These are phyloP conservation scores for Barnettozyma sp. DNA, from an alignment of 805 yeast species.

Conservation along the genomic window DNA sequence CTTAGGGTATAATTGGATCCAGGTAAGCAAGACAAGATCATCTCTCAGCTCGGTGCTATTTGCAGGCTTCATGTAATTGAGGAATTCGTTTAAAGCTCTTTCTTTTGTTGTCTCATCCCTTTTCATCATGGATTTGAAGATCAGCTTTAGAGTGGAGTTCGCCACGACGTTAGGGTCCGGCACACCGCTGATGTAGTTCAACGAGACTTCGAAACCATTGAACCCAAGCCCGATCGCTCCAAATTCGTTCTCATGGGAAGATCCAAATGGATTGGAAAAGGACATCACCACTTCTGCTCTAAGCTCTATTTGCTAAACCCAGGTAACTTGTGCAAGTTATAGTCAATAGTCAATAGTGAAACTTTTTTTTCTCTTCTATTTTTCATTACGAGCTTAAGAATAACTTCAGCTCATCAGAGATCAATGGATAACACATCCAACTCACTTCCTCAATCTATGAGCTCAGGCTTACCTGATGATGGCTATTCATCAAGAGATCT, in stretches of 20 bases:
- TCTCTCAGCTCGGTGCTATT: constrained; percentile 32
- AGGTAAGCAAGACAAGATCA: constrained; percentile 49
- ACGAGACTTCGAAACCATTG: constrained; percentile 48
- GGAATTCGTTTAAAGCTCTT: constrained; percentile 58
- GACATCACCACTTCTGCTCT: too few species aligned
- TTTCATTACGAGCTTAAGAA: too few species aligned
- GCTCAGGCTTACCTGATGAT: too few species aligned
- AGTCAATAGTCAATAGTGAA: background rate
- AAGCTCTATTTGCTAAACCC: constrained; percentile 20
- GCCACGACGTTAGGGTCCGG: constrained; percentile 57
- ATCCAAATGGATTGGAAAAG: constrained; percentile 24
- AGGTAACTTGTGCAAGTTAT: background rate
- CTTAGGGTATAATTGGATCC: constrained; percentile 81
- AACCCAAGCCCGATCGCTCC: constrained; percentile 30
- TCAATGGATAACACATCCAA: too few species aligned
- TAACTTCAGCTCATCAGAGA: too few species aligned
- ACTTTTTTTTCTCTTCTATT: background rate
- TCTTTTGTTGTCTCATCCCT: constrained; percentile 82
- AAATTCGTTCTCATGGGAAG: constrained; percentile 6
- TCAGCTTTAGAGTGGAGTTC: constrained; percentile 45
- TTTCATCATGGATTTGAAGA: constrained; percentile 72
- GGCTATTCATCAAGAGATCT: too few species aligned
- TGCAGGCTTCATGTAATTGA: constrained; percentile 25
- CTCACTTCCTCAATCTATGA: too few species aligned
- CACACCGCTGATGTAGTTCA: constrained; percentile 69